Base-by-base conservation (phyloP, 176 grass and related monocot species). In the Aegilops bicornis region DNA sequence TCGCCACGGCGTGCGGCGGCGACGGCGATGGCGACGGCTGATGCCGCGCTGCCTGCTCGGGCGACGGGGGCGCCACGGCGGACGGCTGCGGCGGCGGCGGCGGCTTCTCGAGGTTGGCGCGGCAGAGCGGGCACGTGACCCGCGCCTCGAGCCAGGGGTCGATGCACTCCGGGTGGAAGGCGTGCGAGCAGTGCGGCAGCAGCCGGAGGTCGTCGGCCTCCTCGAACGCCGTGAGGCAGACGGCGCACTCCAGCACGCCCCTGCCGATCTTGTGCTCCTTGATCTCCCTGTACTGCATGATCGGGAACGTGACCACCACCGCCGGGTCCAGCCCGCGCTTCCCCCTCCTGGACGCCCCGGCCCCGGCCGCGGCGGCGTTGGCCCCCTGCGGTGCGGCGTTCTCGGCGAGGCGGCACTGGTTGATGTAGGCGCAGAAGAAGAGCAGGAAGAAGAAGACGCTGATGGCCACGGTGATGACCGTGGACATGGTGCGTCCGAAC, bases 81-180 rank as follows among this genome's bases (percentile, higher is more conserved):
- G 0, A 30, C 7, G 40, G 2, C 0, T 39, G 37, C 0, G 70
- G 0, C 1, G 24, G 25, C 13, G 70, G 54, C 2, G 81, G 75
- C 14, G 80, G 83, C 81, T 89, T 83, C 50, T 89, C 86, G 63
- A 90, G 91, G 94, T 95, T 88, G 11, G 90, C 86, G 78, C 90
- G 90, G 82, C 90, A 91, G 7, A 91, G 90, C 31, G 90, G 90
- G 79, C 97, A 97, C 24, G 97, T 99, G 87, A 81, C 39, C 70
- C 93, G 90, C 30, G 81, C 61, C n/a, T 62, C 85, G 12, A 99
- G 92, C 97, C 97, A 99, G 42, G 90, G 90, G 31, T 97, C 92
- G 79, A 99, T 97, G 86, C 97, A 99, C 7, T 99, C 97, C 0
- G 91, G 82, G 86, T 99, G 97, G 87, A 99, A 99, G 13, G 87